A percentile compares a stretch with the other conserved stretches of the same genome.
These are phyloP conservation scores for Anthostomella pinea DNA, from an alignment of 2,329 filamentous ascomycete species.

Conservation along the genomic window DNA sequence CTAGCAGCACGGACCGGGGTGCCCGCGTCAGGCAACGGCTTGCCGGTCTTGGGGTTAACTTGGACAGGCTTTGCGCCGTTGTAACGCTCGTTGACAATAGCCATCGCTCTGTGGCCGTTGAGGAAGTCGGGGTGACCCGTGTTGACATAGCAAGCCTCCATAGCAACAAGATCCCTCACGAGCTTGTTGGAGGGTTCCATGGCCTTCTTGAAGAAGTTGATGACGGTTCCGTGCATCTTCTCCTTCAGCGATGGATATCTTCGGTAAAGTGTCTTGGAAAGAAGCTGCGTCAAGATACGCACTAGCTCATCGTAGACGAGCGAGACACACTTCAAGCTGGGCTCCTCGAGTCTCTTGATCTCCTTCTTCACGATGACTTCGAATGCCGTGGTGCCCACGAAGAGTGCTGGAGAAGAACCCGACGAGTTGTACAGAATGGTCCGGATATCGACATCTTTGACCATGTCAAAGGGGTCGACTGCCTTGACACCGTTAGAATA, in stretches of 20 bases:
- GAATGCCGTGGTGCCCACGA: constrained; percentile 97
- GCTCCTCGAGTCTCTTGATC: constrained; percentile 94
- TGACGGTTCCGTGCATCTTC: constrained; percentile 91
- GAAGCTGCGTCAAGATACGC: constrained; percentile 85
- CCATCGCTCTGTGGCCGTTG: constrained; percentile 96
- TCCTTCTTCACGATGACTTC: constrained; percentile 98
- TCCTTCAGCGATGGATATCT: constrained; percentile 94
- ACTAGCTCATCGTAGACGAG: constrained; percentile 97
- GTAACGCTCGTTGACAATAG: constrained; percentile 92
- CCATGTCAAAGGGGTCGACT: constrained; percentile 93
- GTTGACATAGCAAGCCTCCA: constrained; percentile 98
- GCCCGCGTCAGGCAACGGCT: constrained; percentile 69
- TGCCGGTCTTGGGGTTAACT: constrained; percentile 97
- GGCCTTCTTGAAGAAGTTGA: constrained; percentile 93
- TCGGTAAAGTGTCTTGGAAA: constrained; percentile 85
- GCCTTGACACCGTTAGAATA: constrained; percentile 98
- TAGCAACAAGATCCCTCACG: constrained; percentile 84
- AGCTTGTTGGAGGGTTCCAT: constrained; percentile 99
- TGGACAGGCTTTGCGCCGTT: constrained; percentile 80
- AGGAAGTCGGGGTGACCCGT: constrained; percentile 97
- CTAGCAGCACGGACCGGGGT: constrained; percentile 72
- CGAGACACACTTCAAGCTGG: constrained; percentile 94
- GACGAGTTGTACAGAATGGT: constrained; percentile 98
- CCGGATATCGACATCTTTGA: constrained; percentile 96
- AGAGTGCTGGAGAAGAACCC: constrained; percentile 93